A percentile compares a stretch with the other conserved stretches of the same genome.
phyloP scores from a whole-genome alignment of 768 basidiomycete species.

The Pholiota microspora region DNA sequence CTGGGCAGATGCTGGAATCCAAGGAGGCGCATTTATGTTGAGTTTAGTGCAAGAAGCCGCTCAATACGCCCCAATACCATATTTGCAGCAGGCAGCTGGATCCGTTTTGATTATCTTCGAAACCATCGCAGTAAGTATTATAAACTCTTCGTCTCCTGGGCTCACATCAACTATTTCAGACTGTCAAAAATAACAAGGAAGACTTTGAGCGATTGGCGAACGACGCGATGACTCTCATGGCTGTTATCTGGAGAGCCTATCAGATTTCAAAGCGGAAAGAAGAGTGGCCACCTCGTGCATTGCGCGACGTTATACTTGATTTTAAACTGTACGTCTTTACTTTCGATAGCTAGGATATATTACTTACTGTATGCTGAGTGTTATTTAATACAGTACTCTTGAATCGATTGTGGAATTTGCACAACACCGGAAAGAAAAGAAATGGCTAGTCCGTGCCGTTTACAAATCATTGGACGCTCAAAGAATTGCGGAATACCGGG shows the following conservation, averaged over 20 bases:
- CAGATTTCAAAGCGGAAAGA: slow-evolving; percentile 5
- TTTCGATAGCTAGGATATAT: background rate
- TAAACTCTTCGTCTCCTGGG: background rate
- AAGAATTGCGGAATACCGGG: slow-evolving; percentile 13
- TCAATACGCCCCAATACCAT: slow-evolving; percentile 16
- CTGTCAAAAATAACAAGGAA: slow-evolving; percentile 16
- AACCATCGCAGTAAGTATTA: slow-evolving; percentile 15
- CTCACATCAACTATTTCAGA: background rate
- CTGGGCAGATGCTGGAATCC: background rate
- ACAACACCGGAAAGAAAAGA: slow-evolving; percentile 1
- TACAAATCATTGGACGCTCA: slow-evolving; percentile 3
- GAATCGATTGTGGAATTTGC: slow-evolving; percentile 8
- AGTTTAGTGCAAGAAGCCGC: slow-evolving; percentile 13
- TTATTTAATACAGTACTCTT: slow-evolving; percentile 7
- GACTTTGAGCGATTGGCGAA: slow-evolving; percentile 14
- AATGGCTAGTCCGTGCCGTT: slow-evolving; percentile 2
- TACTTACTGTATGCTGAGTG: background rate
- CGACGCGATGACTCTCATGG: slow-evolving; percentile 9
- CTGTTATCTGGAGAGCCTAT: slow-evolving; percentile 13
- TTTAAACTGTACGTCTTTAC: slow-evolving; percentile 6
- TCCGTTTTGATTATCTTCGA: slow-evolving; percentile 13
- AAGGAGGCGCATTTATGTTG: slow-evolving; percentile 6
- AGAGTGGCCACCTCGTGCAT: slow-evolving; percentile 12
- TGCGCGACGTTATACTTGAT: slow-evolving; percentile 7
- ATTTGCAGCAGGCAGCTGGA: slow-evolving; percentile 17